Percentiles rank a stretch among this genome's conserved stretches.
Evolutionary conservation across 2,329 filamentous ascomycete genomes (phyloP).

Genomic region (Diaporthe velutina): DNA sequence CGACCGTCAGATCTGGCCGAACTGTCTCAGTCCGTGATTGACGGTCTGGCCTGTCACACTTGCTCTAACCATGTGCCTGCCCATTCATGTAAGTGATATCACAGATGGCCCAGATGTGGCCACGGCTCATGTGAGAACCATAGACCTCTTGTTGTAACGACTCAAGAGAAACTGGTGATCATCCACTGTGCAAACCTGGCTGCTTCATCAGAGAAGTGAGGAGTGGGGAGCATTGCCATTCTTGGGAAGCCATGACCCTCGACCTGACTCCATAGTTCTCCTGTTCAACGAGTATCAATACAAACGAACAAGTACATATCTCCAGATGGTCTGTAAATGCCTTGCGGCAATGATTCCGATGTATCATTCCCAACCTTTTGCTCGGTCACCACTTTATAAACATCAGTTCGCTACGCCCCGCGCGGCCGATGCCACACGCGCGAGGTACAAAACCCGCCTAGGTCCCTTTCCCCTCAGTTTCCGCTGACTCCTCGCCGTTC

Average conservation of each 20-base stretch:
- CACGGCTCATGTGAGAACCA: neutral
- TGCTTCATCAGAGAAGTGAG: neutral
- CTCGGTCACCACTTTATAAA: neutral
- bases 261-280: neutral
- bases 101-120: neutral
- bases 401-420: neutral
- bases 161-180: neutral
- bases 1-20: slow-evolving; percentile 18
- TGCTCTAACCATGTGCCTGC: neutral
- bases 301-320: slow-evolving; percentile 1
- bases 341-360: slow-evolving; percentile 34
- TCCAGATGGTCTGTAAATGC: slow-evolving; percentile 20
- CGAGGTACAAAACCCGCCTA: neutral
- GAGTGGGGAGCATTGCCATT: neutral
- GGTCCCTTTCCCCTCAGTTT: neutral
- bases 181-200: neutral
- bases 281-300: neutral
- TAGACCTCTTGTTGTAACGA: neutral
- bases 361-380: slow-evolving; percentile 14
- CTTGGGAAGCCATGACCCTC: neutral
- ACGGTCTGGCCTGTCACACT: neutral
- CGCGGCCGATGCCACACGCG: neutral
- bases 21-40: neutral
- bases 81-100: neutral
- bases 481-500: too few relatives aligned